Conservation (phyloP, 2,329 filamentous ascomycete species). For the Emmonsia crescens region DNA sequence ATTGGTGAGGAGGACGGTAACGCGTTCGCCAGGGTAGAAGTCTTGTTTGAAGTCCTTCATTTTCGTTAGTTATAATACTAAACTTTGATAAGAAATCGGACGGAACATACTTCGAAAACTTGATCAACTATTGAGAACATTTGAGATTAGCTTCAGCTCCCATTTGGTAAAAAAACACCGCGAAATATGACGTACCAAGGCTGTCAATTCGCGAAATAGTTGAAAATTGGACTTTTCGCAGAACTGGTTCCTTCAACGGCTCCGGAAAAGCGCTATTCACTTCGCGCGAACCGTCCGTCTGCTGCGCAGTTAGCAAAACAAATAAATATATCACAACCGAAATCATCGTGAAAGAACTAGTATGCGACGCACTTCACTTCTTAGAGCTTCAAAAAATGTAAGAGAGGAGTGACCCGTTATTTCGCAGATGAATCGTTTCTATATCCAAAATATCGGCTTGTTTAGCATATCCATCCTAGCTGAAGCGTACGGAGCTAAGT, state of each 20-base stretch:
- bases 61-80: constrained; percentile 14
- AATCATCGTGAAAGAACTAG: not conserved
- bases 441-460: not conserved
- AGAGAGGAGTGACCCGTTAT: constrained; percentile 88
- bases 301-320: constrained; percentile 18
- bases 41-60: constrained; percentile 65
- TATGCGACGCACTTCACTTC: constrained; percentile 64
- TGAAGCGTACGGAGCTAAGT: not conserved
- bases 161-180: not conserved
- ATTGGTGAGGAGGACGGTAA: constrained; percentile 59
- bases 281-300: constrained; percentile 72
- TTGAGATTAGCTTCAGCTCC: not conserved
- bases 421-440: constrained; percentile 88
- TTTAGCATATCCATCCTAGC: not conserved
- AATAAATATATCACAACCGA: constrained; percentile 6
- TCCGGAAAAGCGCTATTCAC: constrained; percentile 90
- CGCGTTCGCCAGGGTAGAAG: constrained; percentile 80
- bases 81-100: not conserved
- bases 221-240: constrained; percentile 85
- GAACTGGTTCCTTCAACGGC: constrained; percentile 76
- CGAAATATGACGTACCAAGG: constrained; percentile 40
- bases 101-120: constrained; percentile 35
- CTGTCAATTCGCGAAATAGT: constrained; percentile 83
- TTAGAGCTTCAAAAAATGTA: constrained; percentile 83
- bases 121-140: constrained; percentile 34